These are phyloP conservation scores for Sorghum bicolor DNA, from an alignment of 176 grass and related monocot genomes.

Conservation along the genomic window Sorghum_bicolor_NCBIv3 NC_012873.2:6279501-6280000, in stretches of 20 bases:
- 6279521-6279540: conserved; percentile 9
- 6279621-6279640: not conserved
- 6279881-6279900: not conserved
- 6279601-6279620: not conserved
- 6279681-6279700: not conserved
- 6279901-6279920: too few relatives aligned
- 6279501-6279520: not conserved
- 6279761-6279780: not conserved
- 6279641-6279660: not conserved
- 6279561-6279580: not conserved
- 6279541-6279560: not conserved
- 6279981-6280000: not conserved
- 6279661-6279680: not conserved
- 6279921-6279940: too few relatives aligned
- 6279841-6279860: not conserved
- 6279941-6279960: too few relatives aligned
- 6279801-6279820: not conserved
- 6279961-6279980: not conserved
- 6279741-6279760: not conserved
- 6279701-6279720: not conserved
- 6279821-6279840: too few relatives aligned
- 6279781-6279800: not conserved
- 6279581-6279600: not conserved
- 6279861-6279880: not conserved
- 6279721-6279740: not conserved